Evolutionary conservation across 345 rosid species (phyloP), one percentile per base, ranked within the genome.

Genomic region (Citrus sp.): DNA sequence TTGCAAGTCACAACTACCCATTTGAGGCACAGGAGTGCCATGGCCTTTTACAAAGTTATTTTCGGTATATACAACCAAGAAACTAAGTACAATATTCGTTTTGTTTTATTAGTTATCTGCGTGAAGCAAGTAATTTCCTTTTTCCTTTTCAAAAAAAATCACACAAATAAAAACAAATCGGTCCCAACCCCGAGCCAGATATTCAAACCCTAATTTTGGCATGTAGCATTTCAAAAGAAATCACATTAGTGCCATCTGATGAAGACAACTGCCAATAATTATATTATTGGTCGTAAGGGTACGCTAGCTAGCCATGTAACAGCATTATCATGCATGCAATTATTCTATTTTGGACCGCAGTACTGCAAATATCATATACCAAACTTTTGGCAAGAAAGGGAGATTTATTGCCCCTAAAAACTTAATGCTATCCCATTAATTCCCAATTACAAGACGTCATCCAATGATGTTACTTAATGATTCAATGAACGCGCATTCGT

Each of bases 381-480:
- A 65, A 76, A 22, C 72, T 51, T 65, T 76, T 76, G 35, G 51
- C 61, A 65, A 6, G 72, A 65, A 65, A 76, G 24, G 13, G 22
- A 49, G 18, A n/a, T 22, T 9, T 19, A 9, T 46, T 34, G 13
- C 1, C 58, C 6, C 22, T 18, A 18, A 54, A 18, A 18, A 18
- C 0, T 54, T 54, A 16, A 18, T 54, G 7, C 21, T 1, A 2
- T 25, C 7, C 16, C 35, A 30, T 14, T 25, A 27, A 22, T 56
- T 73, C 16, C 16, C 28, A 2, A 8, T 38, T n/a, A 1, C 25
- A 21, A 34, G 2, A 59, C 67, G 37, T 37, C 24, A 59, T 59
- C 18, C 54, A 5, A 19, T 12, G 24, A 46, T 51, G 30, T 5
- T 9, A 9, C 19, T 1, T 13, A 22, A 54, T n/a, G 35, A 22